Evolutionary conservation across 129 eudicot genomes (phyloP).

Genomic region (Helichrysum umbraculigerum): DNA sequence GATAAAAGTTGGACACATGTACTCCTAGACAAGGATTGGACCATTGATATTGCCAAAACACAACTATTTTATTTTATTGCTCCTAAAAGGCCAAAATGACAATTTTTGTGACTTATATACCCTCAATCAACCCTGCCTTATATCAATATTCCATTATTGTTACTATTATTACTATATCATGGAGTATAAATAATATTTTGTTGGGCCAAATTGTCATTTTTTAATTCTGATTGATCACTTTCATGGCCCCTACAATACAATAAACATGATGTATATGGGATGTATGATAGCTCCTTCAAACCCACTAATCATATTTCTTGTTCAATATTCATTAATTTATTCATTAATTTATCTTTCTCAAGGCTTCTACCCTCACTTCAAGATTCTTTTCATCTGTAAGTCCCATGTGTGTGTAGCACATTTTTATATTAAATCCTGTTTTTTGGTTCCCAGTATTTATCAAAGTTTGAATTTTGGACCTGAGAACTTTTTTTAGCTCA

Average conservation of each 20-base stretch:
- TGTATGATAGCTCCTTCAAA: slow-evolving; percentile 10
- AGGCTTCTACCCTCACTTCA: background rate
- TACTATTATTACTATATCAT: too few species aligned
- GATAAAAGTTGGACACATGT: slow-evolving; percentile 1
- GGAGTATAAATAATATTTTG: too few species aligned
- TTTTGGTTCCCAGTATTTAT: background rate
- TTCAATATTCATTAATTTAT: slow-evolving; percentile 4
- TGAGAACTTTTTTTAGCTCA: background rate
- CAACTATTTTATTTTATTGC: slow-evolving; percentile 2
- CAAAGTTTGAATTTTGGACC: slow-evolving; percentile 34
- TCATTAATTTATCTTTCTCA: background rate
- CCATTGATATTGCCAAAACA: slow-evolving; percentile 13
- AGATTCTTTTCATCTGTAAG: slow-evolving; percentile 24
- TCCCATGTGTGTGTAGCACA: slow-evolving; percentile 29
- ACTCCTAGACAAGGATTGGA: slow-evolving; percentile 9
- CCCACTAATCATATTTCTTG: slow-evolving; percentile 6
- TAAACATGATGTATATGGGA: background rate
- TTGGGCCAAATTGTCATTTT: background rate
- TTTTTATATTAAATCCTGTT: background rate
- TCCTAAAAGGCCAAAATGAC: background rate
- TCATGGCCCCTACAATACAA: background rate
- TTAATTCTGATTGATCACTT: background rate
- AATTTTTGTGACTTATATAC: too few species aligned
- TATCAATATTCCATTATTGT: too few species aligned
- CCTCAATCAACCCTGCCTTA: too few species aligned